These are phyloP conservation scores for Leccinum truebloodii DNA, from an alignment of 768 basidiomycete species.

Conservation along the genomic window DNA sequence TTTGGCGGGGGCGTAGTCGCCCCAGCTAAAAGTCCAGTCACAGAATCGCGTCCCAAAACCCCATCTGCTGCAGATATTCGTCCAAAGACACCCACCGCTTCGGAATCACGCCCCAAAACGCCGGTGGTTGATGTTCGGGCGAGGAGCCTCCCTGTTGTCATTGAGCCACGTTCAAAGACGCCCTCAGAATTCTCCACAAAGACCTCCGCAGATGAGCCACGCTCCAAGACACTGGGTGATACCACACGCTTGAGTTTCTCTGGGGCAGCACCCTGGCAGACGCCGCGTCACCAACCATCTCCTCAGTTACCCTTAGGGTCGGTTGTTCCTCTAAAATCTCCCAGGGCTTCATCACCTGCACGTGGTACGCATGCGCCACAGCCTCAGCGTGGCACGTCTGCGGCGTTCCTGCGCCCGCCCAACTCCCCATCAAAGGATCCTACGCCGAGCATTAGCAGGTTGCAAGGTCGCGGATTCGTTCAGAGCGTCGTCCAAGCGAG, in stretches of 20 bases:
- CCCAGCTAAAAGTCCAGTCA: slow-evolving; percentile 14
- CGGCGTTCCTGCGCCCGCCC: slow-evolving; percentile 54
- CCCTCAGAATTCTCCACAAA: slow-evolving; percentile 17
- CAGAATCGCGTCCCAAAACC: slow-evolving; percentile 25
- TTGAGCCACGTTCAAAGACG: slow-evolving; percentile 23
- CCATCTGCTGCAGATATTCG: slow-evolving; percentile 19
- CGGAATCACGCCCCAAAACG: slow-evolving; percentile 24
- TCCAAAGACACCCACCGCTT: slow-evolving; percentile 18
- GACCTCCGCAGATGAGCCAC: slow-evolving; percentile 19
- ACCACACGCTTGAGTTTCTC: slow-evolving; percentile 17
- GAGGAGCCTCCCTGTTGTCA: slow-evolving; percentile 12
- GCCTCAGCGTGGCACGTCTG: slow-evolving; percentile 47
- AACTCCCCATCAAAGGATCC: slow-evolving; percentile 62
- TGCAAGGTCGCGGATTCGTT: slow-evolving; percentile 86
- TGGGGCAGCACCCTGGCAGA: slow-evolving; percentile 23
- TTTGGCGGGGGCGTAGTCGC: slow-evolving; percentile 9
- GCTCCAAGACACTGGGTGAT: slow-evolving; percentile 24
- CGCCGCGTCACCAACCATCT: slow-evolving; percentile 30
- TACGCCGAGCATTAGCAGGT: slow-evolving; percentile 78
- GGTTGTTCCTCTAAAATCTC: slow-evolving; percentile 27
- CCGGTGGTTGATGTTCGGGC: slow-evolving; percentile 18
- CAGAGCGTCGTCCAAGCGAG: slow-evolving; percentile 79
- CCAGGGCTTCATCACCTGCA: slow-evolving; percentile 40
- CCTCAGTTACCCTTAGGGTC: slow-evolving; percentile 32
- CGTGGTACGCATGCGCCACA: slow-evolving; percentile 43